phyloP scores from a whole-genome alignment of 208 protist genomes.

The Leishmania martiniquensis region DNA sequence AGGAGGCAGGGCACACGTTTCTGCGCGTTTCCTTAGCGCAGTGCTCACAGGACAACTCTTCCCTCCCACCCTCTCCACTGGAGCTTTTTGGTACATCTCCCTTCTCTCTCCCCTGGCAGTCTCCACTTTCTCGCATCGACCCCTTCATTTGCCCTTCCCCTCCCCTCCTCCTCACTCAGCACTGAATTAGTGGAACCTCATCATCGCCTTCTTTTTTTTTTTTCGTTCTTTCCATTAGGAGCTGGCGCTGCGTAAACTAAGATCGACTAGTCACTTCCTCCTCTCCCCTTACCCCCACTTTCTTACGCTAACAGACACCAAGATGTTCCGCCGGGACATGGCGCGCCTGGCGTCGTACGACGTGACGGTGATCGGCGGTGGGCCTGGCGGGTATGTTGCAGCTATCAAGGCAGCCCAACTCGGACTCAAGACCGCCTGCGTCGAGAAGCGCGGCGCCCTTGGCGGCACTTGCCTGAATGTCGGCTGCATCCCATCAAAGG shows the following conservation, averaged over 20 bases:
- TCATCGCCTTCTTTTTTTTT: neutral
- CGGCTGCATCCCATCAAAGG: constrained; percentile 99
- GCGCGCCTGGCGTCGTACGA: constrained; percentile 86
- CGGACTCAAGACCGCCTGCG: constrained; percentile 98
- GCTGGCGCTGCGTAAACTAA: neutral
- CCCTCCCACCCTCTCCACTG: neutral
- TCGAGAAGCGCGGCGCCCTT: constrained; percentile 98
- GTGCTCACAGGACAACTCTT: neutral
- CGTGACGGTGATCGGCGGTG: constrained; percentile 99
- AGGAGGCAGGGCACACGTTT: neutral
- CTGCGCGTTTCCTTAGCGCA: neutral
- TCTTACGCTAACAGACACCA: constrained; percentile 20
- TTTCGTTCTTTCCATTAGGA: neutral
- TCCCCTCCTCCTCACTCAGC: neutral
- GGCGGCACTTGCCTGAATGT: constrained; percentile 99
- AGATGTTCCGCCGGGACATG: constrained; percentile 72
- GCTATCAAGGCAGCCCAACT: constrained; percentile 99
- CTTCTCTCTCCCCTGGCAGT: neutral
- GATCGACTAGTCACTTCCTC: neutral
- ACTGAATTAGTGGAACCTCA: neutral
- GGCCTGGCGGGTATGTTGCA: constrained; percentile 99
- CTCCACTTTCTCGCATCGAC: neutral
- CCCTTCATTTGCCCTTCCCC: neutral
- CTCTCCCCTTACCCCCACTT: neutral
- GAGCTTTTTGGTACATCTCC: neutral